phyloP scores from a whole-genome alignment of 192 early-diverging fungal species.

The Backusella liffmaniae region DNA sequence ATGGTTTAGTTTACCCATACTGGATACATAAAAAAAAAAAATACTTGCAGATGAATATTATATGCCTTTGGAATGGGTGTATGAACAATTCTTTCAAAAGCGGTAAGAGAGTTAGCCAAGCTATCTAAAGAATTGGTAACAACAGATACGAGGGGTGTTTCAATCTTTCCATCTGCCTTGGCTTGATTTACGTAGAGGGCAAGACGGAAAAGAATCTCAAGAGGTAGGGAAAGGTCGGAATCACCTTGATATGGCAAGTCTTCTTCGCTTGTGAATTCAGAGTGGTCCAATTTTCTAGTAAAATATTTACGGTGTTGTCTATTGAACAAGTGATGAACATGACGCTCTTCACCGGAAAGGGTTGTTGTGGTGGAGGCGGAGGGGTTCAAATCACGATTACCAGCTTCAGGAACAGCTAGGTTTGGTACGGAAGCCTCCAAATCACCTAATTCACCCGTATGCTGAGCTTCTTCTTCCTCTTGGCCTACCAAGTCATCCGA shows the following conservation, averaged over 20 bases:
- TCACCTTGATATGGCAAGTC: conserved; percentile 42
- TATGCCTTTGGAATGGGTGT: conserved; percentile 73
- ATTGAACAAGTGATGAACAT: background rate
- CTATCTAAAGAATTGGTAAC: conserved; percentile 41
- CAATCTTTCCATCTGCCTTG: conserved; percentile 36
- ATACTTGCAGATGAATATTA: conserved; percentile 61
- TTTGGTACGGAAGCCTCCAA: background rate
- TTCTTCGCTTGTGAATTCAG: conserved; percentile 25
- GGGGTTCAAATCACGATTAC: background rate
- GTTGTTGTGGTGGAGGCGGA: background rate
- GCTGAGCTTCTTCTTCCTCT: background rate
- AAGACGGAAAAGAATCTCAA: conserved; percentile 50
- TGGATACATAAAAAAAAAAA: too few relatives aligned
- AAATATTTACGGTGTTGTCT: background rate
- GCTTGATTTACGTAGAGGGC: conserved; percentile 45
- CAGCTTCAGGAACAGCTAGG: background rate
- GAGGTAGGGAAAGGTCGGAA: conserved; percentile 48
- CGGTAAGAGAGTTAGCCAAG: conserved; percentile 57
- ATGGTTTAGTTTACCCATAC: background rate
- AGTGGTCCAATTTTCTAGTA: conserved; percentile 3
- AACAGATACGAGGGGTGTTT: conserved; percentile 35
- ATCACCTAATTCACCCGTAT: background rate
- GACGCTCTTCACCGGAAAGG: background rate
- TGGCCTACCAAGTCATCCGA: background rate
- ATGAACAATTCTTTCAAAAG: conserved; percentile 66